Evolutionary conservation across 192 early-diverging fungal species (phyloP).

Genomic region (Coemansia aciculifera): DNA sequence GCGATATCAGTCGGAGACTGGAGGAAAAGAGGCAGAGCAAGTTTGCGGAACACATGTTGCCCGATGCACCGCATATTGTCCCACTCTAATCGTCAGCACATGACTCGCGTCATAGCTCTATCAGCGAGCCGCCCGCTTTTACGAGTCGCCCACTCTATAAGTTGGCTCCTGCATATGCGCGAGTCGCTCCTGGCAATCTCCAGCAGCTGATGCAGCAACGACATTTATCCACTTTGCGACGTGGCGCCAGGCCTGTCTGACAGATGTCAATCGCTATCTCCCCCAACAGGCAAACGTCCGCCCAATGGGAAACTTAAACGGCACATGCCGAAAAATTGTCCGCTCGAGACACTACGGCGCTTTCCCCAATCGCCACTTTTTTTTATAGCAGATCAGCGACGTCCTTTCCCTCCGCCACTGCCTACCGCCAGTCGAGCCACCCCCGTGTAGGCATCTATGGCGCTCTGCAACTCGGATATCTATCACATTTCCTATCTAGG

Average conservation of each 20-base stretch:
- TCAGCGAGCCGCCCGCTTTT: not conserved
- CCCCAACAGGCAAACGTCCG: not conserved
- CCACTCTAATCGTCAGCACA: slow-evolving; percentile 1
- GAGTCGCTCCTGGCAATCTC: not conserved
- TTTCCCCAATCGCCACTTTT: not conserved
- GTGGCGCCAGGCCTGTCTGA: not conserved
- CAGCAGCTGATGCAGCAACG: not conserved
- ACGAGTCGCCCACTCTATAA: not conserved
- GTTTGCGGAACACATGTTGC: not conserved
- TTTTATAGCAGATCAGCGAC: not conserved
- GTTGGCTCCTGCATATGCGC: not conserved
- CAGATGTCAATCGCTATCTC: not conserved
- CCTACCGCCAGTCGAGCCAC: not conserved
- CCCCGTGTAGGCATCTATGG: slow-evolving; percentile 1
- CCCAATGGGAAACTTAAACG: not conserved
- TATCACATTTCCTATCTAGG: not conserved
- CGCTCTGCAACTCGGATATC: not conserved
- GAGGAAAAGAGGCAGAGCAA: not conserved
- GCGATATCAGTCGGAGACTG: not conserved
- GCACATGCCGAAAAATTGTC: not conserved
- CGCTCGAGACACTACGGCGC: not conserved
- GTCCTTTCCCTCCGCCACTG: not conserved
- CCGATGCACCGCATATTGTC: not conserved
- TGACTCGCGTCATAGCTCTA: not conserved
- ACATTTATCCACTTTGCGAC: not conserved